phyloP scores from a whole-genome alignment of 805 yeast genomes.

The Lachancea meyersii region DNA sequence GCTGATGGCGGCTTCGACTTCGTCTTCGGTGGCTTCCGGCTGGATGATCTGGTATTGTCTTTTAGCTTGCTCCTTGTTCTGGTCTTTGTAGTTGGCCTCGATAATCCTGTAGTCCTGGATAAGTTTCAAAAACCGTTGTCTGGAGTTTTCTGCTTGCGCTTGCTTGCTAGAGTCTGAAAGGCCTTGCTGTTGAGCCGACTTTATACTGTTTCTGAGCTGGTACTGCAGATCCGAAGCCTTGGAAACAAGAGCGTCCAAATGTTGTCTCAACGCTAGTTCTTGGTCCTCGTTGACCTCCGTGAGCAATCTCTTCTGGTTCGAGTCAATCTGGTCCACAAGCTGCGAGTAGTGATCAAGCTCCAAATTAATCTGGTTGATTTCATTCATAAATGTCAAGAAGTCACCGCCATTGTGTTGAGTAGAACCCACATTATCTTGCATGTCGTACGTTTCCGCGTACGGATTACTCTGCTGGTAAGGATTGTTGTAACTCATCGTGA shows the following conservation, averaged over 20 bases:
- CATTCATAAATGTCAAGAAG: constrained; percentile 61
- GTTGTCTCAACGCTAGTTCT: constrained; percentile 61
- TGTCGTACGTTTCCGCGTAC: constrained; percentile 19
- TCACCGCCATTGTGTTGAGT: constrained; percentile 36
- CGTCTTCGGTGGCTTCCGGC: constrained; percentile 77
- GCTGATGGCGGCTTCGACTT: constrained; percentile 78
- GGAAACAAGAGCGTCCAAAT: constrained; percentile 67
- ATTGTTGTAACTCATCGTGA: constrained; percentile 29
- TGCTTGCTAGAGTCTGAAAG: constrained; percentile 71
- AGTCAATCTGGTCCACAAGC: constrained; percentile 61
- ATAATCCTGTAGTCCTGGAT: constrained; percentile 82
- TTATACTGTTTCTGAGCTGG: constrained; percentile 68
- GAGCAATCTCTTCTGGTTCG: constrained; percentile 61
- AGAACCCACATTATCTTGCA: constrained; percentile 16
- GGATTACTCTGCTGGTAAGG: constrained; percentile 25
- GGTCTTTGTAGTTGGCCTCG: constrained; percentile 80
- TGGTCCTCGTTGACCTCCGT: constrained; percentile 68
- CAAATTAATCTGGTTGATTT: constrained; percentile 60
- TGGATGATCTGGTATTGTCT: constrained; percentile 88
- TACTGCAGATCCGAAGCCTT: constrained; percentile 77
- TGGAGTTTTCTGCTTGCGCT: constrained; percentile 84
- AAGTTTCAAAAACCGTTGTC: constrained; percentile 75
- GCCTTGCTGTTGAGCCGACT: constrained; percentile 65
- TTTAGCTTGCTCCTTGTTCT: constrained; percentile 80
- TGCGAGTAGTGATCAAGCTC: constrained; percentile 65